Conservation (phyloP, 805 yeast species). For the Saccharomyces cerevisiae region DNA sequence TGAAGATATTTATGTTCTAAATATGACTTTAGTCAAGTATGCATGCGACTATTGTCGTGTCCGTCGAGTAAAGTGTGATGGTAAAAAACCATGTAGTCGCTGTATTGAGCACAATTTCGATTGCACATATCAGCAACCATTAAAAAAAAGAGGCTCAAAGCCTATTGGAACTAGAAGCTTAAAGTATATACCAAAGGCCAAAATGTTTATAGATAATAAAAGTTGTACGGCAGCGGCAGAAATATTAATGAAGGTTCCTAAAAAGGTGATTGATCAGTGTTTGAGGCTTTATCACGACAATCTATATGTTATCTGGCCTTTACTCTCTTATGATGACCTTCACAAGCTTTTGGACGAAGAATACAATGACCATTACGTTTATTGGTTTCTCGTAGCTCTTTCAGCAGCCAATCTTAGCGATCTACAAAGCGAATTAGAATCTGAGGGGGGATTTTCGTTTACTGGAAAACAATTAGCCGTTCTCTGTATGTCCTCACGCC, state of each 20-base stretch:
- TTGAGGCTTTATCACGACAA: background rate
- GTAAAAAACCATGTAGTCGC: constrained; percentile 15
- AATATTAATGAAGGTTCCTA: background rate
- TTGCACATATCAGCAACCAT: constrained; percentile 8
- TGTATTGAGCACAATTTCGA: constrained; percentile 9
- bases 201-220: too few species aligned
- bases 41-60: constrained; percentile 20
- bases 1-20: background rate
- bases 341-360: background rate
- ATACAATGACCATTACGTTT: background rate
- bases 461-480: background rate
- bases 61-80: constrained; percentile 24
- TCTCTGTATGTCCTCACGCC: background rate
- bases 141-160: background rate
- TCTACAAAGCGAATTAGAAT: background rate
- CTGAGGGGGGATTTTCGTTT: background rate
- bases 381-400: background rate
- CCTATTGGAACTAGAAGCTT: background rate
- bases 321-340: background rate
- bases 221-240: background rate
- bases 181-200: background rate
- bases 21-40: background rate
- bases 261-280: background rate
- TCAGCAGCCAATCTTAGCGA: background rate
- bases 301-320: background rate